phyloP scores from a whole-genome alignment of 2,329 filamentous ascomycete genomes.

The Nemania serpens region DNA sequence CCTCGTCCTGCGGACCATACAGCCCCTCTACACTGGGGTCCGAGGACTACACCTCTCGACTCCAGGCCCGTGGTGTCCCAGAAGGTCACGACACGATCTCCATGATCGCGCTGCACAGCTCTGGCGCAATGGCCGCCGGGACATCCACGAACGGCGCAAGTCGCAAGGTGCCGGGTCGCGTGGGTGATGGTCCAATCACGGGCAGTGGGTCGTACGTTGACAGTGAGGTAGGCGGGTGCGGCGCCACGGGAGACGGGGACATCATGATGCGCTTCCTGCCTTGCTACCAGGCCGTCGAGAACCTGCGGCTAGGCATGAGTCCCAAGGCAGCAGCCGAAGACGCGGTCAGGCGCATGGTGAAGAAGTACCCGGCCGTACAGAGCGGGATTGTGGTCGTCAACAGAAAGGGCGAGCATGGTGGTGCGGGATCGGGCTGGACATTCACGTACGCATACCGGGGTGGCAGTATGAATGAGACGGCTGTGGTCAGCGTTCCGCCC shows the following conservation, averaged over 20 bases:
- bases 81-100: constrained; percentile 58
- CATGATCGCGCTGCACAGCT: constrained; percentile 51
- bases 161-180: constrained; percentile 59
- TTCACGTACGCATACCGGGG: constrained; percentile 59
- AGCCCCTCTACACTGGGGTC: constrained; percentile 36
- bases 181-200: constrained; percentile 59
- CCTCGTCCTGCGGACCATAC: constrained; percentile 54
- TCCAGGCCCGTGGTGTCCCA: constrained; percentile 14
- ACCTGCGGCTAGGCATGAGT: constrained; percentile 52
- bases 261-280: constrained; percentile 56
- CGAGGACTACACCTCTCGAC: constrained; percentile 26
- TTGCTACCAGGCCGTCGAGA: constrained; percentile 63
- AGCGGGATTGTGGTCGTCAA: constrained; percentile 58
- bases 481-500: constrained; percentile 50
- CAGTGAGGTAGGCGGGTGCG: constrained; percentile 57
- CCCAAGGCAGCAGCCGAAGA: constrained; percentile 56
- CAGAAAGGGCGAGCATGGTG: constrained; percentile 54
- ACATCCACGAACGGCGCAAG: constrained; percentile 61
- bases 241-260: constrained; percentile 61
- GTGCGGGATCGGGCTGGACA: constrained; percentile 57
- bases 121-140: constrained; percentile 56
- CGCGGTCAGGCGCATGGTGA: constrained; percentile 54
- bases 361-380: constrained; percentile 50
- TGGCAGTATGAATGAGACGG: constrained; percentile 50
- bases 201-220: constrained; percentile 62